Percentiles rank a stretch among this genome's conserved stretches.
phyloP scores from a whole-genome alignment of 2,329 filamentous ascomycete genomes.

The Penicillium sumatraense region DNA sequence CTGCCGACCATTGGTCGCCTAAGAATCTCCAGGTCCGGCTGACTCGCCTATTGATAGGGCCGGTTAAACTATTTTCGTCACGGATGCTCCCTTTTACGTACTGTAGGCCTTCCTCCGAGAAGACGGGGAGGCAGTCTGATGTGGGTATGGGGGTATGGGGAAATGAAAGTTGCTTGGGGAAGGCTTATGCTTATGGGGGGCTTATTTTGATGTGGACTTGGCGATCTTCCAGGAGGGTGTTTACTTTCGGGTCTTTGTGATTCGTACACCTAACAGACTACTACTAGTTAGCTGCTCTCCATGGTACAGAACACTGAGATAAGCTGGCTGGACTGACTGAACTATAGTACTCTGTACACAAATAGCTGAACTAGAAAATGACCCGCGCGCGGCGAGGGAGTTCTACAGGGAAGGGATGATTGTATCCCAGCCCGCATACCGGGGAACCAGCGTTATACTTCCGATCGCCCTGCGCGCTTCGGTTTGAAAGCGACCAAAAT shows the following conservation, averaged over 20 bases:
- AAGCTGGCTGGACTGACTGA: slow-evolving; percentile 15
- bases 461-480: slow-evolving; percentile 23
- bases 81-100: slow-evolving; percentile 21
- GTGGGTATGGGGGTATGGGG: background rate
- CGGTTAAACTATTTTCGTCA: slow-evolving; percentile 37
- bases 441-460: slow-evolving; percentile 32
- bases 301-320: background rate
- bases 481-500: slow-evolving; percentile 1
- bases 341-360: slow-evolving; percentile 11
- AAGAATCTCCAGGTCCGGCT: slow-evolving; percentile 28
- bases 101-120: slow-evolving; percentile 9
- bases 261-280: no score
- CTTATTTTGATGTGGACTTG: background rate
- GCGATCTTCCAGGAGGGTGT: background rate
- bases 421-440: slow-evolving; percentile 33
- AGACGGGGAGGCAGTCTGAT: background rate
- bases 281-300: no score
- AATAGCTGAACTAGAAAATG: background rate
- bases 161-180: background rate
- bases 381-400: slow-evolving; percentile 27
- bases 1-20: slow-evolving; percentile 22
- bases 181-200: background rate
- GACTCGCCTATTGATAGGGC: slow-evolving; percentile 27
- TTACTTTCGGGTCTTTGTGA: background rate
- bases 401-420: slow-evolving; percentile 30